Percentiles rank a stretch among this genome's conserved stretches.
These are phyloP conservation scores for Chaetomium strumarium DNA, from an alignment of 2,329 filamentous ascomycete genomes.

Conservation along the genomic window DNA sequence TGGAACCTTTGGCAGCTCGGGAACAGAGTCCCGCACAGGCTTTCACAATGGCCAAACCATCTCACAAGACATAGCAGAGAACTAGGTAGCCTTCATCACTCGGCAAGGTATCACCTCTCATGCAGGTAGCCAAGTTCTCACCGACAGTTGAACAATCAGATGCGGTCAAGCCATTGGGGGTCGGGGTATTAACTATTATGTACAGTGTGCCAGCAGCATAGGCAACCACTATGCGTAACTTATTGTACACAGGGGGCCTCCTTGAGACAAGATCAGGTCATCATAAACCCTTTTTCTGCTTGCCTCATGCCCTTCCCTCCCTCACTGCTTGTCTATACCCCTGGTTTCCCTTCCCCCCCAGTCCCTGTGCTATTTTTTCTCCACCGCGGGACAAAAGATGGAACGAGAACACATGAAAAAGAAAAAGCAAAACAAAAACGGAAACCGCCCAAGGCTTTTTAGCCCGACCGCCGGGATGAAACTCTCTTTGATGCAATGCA, in stretches of 20 bases:
- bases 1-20: no score
- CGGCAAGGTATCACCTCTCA: background rate
- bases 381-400: background rate
- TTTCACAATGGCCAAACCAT: no score
- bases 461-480: background rate
- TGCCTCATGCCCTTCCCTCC: background rate
- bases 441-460: background rate
- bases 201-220: constrained; percentile 10
- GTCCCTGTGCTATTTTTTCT: background rate
- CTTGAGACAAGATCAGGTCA: background rate
- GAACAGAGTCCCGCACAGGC: no score
- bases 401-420: background rate
- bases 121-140: background rate
- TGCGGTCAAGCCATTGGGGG: constrained; percentile 2
- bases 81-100: no score
- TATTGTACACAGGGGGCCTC: background rate
- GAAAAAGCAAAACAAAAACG: background rate
- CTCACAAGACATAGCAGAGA: no score
- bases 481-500: background rate
- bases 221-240: background rate
- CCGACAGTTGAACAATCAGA: background rate
- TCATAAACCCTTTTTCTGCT: no score
- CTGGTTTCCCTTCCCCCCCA: background rate
- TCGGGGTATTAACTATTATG: constrained; percentile 22
- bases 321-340: constrained; percentile 2